Evolutionary conservation across 331 rosid species (phyloP), one percentile per base, ranked within the genome.

Genomic region (Dryas integrifolia): DNA sequence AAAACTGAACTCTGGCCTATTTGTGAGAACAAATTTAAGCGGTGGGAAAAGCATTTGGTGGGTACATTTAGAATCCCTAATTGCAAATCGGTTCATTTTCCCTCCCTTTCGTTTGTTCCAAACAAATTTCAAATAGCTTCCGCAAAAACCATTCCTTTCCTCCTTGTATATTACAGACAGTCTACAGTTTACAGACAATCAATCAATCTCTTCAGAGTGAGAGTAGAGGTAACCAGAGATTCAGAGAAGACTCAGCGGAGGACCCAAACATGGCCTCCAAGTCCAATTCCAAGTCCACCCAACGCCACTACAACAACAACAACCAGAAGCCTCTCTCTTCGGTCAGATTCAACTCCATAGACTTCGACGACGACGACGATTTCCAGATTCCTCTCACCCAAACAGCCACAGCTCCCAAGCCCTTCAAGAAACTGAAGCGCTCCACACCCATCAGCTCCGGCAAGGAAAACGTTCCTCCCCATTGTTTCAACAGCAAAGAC

Each of bases 361-460:
- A 10, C 67, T 61, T 51, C 50, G 79, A 66, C 64, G 85, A 80
- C 67, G 82, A 67, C 75, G 82, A 88, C n/a, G 90, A 86, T 64
- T 76, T 85, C 48, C 86, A 84, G 67, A 24, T 86, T 72, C 86
- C 96, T 59, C 87, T 87, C n/a, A 79, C 90, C 59, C 92, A 86
- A 58, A 67, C 85, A 18, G 16, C 60, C 47, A 21, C 61, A 8
- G 53, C 70, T 24, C 74, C 83, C 65, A 68, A 44, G 65, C 44
- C 48, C 9, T 85, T 72, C 46, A 83, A 90, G 81, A 91, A 86
- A 72, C 87, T 78, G 7, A 38, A 58, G 4, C 81, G 77, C 77
- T 85, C 85, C 5, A 30, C 24, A 3, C 41, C 58, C 24, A 0
- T 35, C 35, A 0, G 8, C 71, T 7, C 56, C 69, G 78, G 65